Conservation (phyloP, 2,329 filamentous ascomycete species). For the Colletotrichum sp. region DNA sequence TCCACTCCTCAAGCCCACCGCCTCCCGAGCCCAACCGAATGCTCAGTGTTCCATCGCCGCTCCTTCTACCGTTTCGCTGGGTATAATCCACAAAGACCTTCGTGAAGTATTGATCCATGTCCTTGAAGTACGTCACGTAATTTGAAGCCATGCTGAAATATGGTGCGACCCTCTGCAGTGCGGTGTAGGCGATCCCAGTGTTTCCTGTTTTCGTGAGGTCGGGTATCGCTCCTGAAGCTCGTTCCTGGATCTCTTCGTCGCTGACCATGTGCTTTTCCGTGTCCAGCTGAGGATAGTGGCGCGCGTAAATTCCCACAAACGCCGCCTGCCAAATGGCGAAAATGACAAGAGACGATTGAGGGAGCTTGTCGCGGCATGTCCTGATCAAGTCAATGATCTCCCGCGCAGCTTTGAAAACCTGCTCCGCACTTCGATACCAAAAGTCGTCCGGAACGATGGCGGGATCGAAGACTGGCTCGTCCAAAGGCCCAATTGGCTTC, state of each 20-base stretch:
- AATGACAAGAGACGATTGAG: slow-evolving; percentile 70
- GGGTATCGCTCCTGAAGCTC: slow-evolving; percentile 22
- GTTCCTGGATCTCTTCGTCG: slow-evolving; percentile 36
- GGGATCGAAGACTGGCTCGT: slow-evolving; percentile 58
- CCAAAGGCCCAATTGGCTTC: slow-evolving; percentile 59
- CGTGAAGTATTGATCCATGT: slow-evolving; percentile 59
- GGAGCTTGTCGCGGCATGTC: slow-evolving; percentile 65
- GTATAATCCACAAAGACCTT: slow-evolving; percentile 43
- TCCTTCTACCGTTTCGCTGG: slow-evolving; percentile 29
- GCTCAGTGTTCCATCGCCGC: slow-evolving; percentile 37
- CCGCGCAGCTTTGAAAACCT: slow-evolving; percentile 66
- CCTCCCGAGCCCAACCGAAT: slow-evolving; percentile 48
- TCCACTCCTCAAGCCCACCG: slow-evolving; percentile 62
- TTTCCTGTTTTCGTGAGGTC: slow-evolving; percentile 43
- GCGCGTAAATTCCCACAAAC: slow-evolving; percentile 69
- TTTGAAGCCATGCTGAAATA: slow-evolving; percentile 62
- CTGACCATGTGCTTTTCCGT: slow-evolving; percentile 55
- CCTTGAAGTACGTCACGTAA: slow-evolving; percentile 58
- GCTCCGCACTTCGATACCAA: slow-evolving; percentile 66
- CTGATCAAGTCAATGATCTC: slow-evolving; percentile 70
- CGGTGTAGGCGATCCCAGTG: slow-evolving; percentile 52
- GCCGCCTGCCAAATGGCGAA: slow-evolving; percentile 72
- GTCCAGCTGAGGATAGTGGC: slow-evolving; percentile 74
- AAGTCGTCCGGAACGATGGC: slow-evolving; percentile 57
- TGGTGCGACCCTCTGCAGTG: slow-evolving; percentile 55